Evolutionary conservation across 108 stramenopile species (phyloP), one percentile per base, ranked within the genome.

Genomic region (Seminavis robusta): DNA sequence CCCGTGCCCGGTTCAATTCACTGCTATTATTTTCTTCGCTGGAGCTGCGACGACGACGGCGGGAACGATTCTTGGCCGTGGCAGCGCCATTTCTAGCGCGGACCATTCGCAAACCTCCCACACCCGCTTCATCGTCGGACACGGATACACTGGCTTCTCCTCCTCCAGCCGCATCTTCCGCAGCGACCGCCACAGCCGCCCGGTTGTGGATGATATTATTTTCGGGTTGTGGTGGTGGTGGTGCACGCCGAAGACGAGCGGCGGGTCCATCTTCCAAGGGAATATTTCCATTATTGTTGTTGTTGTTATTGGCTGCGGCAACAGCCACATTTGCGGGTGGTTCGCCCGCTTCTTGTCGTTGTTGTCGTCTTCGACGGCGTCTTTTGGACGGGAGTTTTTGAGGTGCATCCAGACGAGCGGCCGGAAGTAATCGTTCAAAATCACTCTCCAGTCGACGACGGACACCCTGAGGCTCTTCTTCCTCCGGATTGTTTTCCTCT

Each of bases 111-210:
- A 36, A 5, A 41, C 10, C 39, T 20, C 33, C 52, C 21, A 48
- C 29, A 46, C 16, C 42, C 45, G 1, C 16, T 52, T 79, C 77
- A 42, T 79, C 77, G 45, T 79, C 77, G 9, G 71, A 73, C 10
- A 79, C 59, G 16, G 77, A 79, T 16, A 73, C 71, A 54, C 48
- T 58, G 0, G 21, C 57, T 8, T 26, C 25, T 9, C 9, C 21
- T 26, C 15, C 8, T 8, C 16, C 31, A 8, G 31, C 32, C 31
- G 15, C 0, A 30, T 19, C 60, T 8, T 27, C 43, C 32, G 29
- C 27, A 2, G 33, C 26, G 13, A 3, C 39, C 4, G 23, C 33
- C 32, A 2, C 51, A 15, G 7, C 36, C 1, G 4, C 1, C 25
- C 5, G 3, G 25, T 13, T 0, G 29, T 52, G 38, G 38, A 1